Evolutionary conservation across 2,329 filamentous ascomycete species (phyloP), one percentile per base, ranked within the genome.

Genomic region (Lecanosticta acicola): DNA sequence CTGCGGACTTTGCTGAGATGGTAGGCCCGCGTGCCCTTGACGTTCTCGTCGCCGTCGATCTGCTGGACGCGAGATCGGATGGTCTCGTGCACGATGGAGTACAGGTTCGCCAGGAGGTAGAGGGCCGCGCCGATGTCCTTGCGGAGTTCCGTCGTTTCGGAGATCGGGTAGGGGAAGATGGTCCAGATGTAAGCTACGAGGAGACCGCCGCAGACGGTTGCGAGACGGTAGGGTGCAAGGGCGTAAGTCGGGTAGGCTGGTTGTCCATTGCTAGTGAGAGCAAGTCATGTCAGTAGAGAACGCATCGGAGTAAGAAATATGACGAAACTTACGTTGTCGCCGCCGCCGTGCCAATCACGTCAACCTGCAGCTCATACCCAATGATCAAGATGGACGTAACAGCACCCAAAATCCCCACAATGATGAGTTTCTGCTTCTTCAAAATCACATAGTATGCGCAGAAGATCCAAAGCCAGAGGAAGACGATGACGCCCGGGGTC

Each of bases 101-200:
- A 87, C 62, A 84, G 84, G 57, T 86, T 88, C 1, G 84, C 84
- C 3, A 87, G 72, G 4, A 88, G 71, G 61, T 87, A 87, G 3
- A 89, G 68, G 0, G 83, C 79, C 1, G 77, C 77, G 3, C 84
- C 83, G 1, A 89, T 70, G 51, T 84, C 82, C 54, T 79, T 79
- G 7, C 85, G 77, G 4, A 90, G 72, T 57, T 80, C 79, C 1
- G 80, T 80, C 39, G 84, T 79, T 56, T 88, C 85, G 0, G 83
- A 83, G 34, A 87, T 73, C 0, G 85, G 84, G 51, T 77, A 84
- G 0, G 85, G 85, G 60, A 88, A 87, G 46, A 87, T 76, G 0
- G 84, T 88, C 84, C 84, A 89, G 59, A 89, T 71, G 60, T 86
- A 88, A 2, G 84, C 83, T 1, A 88, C 78, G 0, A 78, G 71